phyloP scores from a whole-genome alignment of 1,139 yeast genomes.

The Zygoascus meyerae region DNA sequence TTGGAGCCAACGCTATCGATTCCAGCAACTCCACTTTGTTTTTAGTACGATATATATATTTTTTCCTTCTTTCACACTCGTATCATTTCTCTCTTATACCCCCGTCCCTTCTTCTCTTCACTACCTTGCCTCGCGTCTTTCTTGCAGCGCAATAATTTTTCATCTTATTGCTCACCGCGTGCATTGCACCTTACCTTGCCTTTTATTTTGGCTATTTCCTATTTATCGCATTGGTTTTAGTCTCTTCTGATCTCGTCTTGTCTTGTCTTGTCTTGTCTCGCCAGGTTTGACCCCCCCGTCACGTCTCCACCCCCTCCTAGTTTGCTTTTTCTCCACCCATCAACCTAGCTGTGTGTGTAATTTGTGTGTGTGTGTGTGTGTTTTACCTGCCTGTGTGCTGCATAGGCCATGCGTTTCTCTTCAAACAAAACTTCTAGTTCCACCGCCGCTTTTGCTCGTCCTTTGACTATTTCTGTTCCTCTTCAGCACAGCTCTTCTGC shows the following conservation, averaged over 20 bases:
- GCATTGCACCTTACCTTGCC: too few relatives aligned
- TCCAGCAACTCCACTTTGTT: too few relatives aligned
- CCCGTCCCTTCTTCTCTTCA: not conserved
- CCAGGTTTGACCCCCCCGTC: too few relatives aligned
- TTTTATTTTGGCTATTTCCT: not conserved
- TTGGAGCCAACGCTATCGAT: too few relatives aligned
- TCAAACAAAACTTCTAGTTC: not conserved
- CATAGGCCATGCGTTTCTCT: not conserved
- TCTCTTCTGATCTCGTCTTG: not conserved
- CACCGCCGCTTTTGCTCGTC: not conserved
- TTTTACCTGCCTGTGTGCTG: not conserved
- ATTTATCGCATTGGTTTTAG: not conserved
- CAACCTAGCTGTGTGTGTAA: not conserved
- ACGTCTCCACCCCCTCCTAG: too few relatives aligned
- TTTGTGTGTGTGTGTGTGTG: not conserved
- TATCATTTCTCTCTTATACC: too few relatives aligned
- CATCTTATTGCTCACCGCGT: not conserved
- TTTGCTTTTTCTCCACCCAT: not conserved
- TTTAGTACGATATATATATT: too few relatives aligned
- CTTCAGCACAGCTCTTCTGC: slow-evolving; percentile 4
- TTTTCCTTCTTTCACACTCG: too few relatives aligned
- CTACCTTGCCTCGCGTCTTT: not conserved
- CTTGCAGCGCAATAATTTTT: not conserved
- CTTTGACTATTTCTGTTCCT: slow-evolving; percentile 4
- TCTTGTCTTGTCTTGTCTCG: not conserved